These are phyloP conservation scores for Fusarium hostae DNA, from an alignment of 2,329 filamentous ascomycete genomes.

Conservation along the genomic window DNA sequence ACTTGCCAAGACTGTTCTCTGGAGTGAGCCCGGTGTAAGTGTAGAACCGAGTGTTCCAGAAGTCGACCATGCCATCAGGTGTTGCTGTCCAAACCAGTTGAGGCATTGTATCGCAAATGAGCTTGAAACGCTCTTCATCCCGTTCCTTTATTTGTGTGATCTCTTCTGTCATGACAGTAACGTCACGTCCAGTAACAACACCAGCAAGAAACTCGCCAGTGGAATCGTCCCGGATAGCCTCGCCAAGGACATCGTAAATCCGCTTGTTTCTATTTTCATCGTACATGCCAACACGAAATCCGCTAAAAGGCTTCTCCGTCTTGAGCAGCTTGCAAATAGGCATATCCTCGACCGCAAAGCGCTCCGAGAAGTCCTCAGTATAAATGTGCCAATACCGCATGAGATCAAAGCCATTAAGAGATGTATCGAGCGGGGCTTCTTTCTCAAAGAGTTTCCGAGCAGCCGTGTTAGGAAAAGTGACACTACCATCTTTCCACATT, in stretches of 20 bases:
- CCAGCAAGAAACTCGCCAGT: conserved; percentile 80
- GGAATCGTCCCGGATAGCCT: conserved; percentile 72
- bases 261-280: conserved; percentile 63
- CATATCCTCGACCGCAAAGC: conserved; percentile 68
- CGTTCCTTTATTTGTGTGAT: conserved; percentile 76
- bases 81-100: conserved; percentile 80
- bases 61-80: conserved; percentile 74
- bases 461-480: conserved; percentile 78
- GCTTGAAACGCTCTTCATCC: conserved; percentile 78
- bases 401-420: conserved; percentile 64
- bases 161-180: conserved; percentile 75
- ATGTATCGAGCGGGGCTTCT: conserved; percentile 53
- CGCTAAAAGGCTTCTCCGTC: conserved; percentile 69
- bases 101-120: conserved; percentile 79
- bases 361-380: conserved; percentile 72
- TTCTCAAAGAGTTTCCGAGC: conserved; percentile 63
- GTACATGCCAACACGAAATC: conserved; percentile 71
- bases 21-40: conserved; percentile 77
- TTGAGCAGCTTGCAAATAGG: conserved; percentile 73
- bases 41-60: conserved; percentile 82
- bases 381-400: conserved; percentile 70
- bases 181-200: conserved; percentile 76
- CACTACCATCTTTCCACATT: conserved; percentile 83
- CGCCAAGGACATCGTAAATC: conserved; percentile 73
- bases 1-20: conserved; percentile 70